Conservation (phyloP, 306 rosid genomes). For the Rubus parviflorus region DNA sequence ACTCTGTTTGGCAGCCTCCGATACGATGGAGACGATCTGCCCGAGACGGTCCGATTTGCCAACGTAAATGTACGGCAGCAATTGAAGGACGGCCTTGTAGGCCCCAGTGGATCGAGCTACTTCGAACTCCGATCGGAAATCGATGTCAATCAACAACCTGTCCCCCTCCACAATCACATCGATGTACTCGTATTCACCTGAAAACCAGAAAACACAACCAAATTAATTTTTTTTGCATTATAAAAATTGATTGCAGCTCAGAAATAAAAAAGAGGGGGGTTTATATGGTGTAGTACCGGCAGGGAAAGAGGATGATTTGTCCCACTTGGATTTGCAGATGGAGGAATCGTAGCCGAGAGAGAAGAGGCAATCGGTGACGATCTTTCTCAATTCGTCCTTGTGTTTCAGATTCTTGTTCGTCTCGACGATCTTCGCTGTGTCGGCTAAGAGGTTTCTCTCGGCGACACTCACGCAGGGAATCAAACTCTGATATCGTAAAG, state of each 20-base stretch:
- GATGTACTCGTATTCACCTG: slow-evolving; percentile 92
- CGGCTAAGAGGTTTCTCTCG: slow-evolving; percentile 93
- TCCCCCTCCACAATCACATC: slow-evolving; percentile 79
- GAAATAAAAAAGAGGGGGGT: not conserved
- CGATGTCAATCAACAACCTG: slow-evolving; percentile 75
- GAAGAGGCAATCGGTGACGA: slow-evolving; percentile 59
- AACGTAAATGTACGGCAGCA: slow-evolving; percentile 77
- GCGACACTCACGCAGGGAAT: slow-evolving; percentile 68
- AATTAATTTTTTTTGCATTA: not conserved
- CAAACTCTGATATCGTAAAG: slow-evolving; percentile 47
- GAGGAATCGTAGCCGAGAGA: slow-evolving; percentile 81
- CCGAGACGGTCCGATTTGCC: slow-evolving; percentile 81
- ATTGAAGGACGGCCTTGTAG: slow-evolving; percentile 76
- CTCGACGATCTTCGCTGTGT: slow-evolving; percentile 81
- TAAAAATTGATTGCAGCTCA: no score
- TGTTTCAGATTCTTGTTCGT: slow-evolving; percentile 57
- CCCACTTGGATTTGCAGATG: slow-evolving; percentile 89
- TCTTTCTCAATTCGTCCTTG: slow-evolving; percentile 71
- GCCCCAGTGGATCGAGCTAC: slow-evolving; percentile 88
- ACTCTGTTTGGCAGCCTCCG: slow-evolving; percentile 87
- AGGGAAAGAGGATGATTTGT: slow-evolving; percentile 64
- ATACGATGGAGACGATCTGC: slow-evolving; percentile 65
- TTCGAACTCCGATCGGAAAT: slow-evolving; percentile 95
- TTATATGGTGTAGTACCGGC: slow-evolving; percentile 53
- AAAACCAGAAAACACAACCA: slow-evolving; percentile 24